phyloP scores from a whole-genome alignment of 345 rosid genomes.

The Acer saccharum region DNA sequence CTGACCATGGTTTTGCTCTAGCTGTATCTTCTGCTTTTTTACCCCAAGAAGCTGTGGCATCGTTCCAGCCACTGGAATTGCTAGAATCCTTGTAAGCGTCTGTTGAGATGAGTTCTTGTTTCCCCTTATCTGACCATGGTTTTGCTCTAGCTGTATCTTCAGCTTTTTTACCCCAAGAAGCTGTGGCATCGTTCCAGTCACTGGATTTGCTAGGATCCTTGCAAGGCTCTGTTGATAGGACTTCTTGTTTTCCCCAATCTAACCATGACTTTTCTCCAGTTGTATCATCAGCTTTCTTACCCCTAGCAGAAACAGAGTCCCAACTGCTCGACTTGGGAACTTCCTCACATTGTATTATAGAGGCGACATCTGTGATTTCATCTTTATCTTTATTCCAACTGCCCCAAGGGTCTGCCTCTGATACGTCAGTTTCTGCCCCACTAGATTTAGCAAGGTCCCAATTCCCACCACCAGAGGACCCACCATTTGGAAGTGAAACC shows the following conservation, averaged over 20 bases:
- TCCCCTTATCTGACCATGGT: conserved; percentile 24
- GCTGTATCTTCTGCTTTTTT: conserved; percentile 20
- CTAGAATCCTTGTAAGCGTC: conserved; percentile 4
- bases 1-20: conserved; percentile 25
- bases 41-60: neutral
- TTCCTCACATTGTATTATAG: neutral
- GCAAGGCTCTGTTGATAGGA: neutral
- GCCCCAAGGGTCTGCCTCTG: conserved; percentile 2
- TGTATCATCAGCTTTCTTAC: conserved; percentile 20
- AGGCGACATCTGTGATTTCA: neutral
- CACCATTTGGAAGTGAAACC: conserved; percentile 23
- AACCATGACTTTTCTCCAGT: conserved; percentile 26
- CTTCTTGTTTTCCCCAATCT: conserved; percentile 31
- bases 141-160: neutral
- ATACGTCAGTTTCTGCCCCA: neutral
- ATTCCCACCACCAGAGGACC: conserved; percentile 33
- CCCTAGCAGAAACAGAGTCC: conserved; percentile 32
- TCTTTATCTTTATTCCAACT: conserved; percentile 4
- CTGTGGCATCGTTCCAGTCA: neutral
- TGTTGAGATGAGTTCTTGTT: conserved; percentile 10
- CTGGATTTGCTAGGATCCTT: conserved; percentile 19
- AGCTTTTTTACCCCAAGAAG: neutral
- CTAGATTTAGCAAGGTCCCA: neutral
- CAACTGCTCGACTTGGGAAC: conserved; percentile 32
- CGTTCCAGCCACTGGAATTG: conserved; percentile 1